Percentiles rank a stretch among this genome's conserved stretches.
Conservation (phyloP, 2,329 filamentous ascomycete genomes). For the Trichoderma koningii region DNA sequence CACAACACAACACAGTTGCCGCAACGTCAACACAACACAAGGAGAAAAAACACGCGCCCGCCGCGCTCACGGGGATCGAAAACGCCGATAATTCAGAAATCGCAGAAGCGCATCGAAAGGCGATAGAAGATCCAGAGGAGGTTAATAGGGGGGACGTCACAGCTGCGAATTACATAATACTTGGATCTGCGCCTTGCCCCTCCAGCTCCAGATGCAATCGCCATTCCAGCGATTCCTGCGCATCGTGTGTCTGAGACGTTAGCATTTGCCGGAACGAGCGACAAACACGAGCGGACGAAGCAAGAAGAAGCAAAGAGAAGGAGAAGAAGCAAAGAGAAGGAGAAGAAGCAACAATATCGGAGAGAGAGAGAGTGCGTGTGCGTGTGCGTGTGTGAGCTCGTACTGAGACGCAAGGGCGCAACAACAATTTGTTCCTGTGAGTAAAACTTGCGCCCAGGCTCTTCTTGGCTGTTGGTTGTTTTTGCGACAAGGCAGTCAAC, state of each 20-base stretch:
- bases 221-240: slow-evolving; percentile 19
- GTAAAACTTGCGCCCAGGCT: not conserved
- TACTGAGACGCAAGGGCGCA: too few species aligned
- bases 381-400: too few species aligned
- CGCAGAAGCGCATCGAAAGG: not conserved
- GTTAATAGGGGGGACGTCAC: not conserved
- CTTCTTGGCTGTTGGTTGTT: not conserved
- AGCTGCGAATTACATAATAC: slow-evolving; percentile 3
- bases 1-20: slow-evolving; percentile 7
- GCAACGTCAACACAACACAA: not conserved
- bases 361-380: too few species aligned
- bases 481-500: slow-evolving; percentile 7
- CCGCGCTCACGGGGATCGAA: not conserved
- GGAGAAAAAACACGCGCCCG: slow-evolving; percentile 1
- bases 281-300: not conserved
- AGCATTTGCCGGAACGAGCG: slow-evolving; percentile 19
- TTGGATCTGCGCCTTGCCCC: slow-evolving; percentile 10
- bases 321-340: not conserved
- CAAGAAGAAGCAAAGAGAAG: not conserved
- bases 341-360: not conserved
- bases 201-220: slow-evolving; percentile 27
- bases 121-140: not conserved
- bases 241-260: slow-evolving; percentile 26
- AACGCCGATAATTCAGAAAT: not conserved
- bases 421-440: too few species aligned